Evolutionary conservation across 108 stramenopile species (phyloP), one percentile per base, ranked within the genome.

Genomic region (Craspedostauros australis): DNA sequence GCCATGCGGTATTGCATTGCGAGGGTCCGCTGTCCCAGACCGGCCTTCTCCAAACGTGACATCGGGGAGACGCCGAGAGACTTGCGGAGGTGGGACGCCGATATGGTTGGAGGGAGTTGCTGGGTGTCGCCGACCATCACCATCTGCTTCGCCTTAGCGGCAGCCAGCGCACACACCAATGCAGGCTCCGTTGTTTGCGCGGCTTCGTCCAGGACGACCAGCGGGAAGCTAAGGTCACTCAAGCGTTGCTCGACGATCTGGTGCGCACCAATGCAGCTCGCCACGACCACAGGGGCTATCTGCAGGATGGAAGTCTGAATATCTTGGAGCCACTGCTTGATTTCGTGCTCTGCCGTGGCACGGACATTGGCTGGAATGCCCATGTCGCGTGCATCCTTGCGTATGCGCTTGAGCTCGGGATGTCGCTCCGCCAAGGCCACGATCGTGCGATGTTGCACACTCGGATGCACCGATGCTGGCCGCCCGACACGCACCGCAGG

Each of bases 101-200:
- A 46, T 2, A 83, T 71, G 0, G 86, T 87, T 7, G 86, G 81
- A 5, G 81, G 86, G 9, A 87, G 62, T 52, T 87, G 86, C 34
- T 50, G 41, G 1, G 81, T 78, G 44, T 87, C 81, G 6, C 86
- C 86, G n/a, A 87, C 72, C 23, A 83, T 14, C 24, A 83, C 68
- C 14, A 87, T 24, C 46, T 83, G 86, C 23, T 61, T 33, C 1
- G 79, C 81, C 25, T 66, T 51, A 11, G 79, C 63, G 7, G 79
- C 76, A 6, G 75, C 65, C 16, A 83, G 41, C 7, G 79, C 79
- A 39, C 79, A 78, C 11, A 83, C 27, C 7, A 83, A 44, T n/a
- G 86, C 81, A 9, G 81, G 82, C 55, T 83, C 81, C 0, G 81
- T 87, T 5, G 75, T 77, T 68, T 87, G 84, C 4, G 73, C 76